A percentile compares a stretch with the other conserved stretches of the same genome.
Evolutionary conservation across 1,284 basidiomycete species (phyloP).

Genomic region (Cryptococcus depauperatus): DNA sequence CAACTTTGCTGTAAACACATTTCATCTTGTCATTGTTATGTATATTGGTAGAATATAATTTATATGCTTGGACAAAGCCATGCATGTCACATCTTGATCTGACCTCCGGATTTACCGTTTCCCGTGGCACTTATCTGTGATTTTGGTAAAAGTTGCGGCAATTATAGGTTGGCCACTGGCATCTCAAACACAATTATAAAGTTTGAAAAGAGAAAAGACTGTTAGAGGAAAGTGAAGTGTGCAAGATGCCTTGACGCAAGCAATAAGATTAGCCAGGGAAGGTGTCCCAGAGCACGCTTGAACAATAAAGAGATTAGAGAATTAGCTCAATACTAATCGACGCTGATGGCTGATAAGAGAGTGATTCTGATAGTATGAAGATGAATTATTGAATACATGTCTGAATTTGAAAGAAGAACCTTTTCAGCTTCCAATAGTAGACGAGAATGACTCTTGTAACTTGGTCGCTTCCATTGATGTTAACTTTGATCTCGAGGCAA

Average conservation of each 20-base stretch:
- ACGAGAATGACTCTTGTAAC: slow-evolving; percentile 45
- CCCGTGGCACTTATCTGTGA: slow-evolving; percentile 39
- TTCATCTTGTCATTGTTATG: neutral
- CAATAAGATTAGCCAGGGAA: slow-evolving; percentile 74
- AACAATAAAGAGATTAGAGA: slow-evolving; percentile 38
- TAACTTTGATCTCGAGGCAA: slow-evolving; percentile 46
- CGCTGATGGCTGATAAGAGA: too few relatives aligned
- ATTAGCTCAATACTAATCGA: neutral
- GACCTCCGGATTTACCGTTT: slow-evolving; percentile 39
- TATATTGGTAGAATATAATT: slow-evolving; percentile 9
- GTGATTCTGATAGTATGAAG: neutral
- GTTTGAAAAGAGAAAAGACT: slow-evolving; percentile 57
- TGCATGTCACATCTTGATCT: slow-evolving; percentile 35
- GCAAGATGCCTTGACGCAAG: slow-evolving; percentile 75
- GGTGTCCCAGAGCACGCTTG: slow-evolving; percentile 61
- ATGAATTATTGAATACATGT: slow-evolving; percentile 68
- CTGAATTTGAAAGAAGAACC: slow-evolving; percentile 63
- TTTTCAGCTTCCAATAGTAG: slow-evolving; percentile 75
- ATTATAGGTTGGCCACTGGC: slow-evolving; percentile 86
- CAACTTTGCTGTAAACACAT: neutral
- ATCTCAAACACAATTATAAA: slow-evolving; percentile 77
- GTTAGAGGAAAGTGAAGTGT: slow-evolving; percentile 1
- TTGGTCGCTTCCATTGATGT: slow-evolving; percentile 84
- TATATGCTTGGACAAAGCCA: slow-evolving; percentile 32
- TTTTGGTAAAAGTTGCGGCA: slow-evolving; percentile 66